Conservation (phyloP, 2,329 filamentous ascomycete genomes). For the Fusarium globosum region DNA sequence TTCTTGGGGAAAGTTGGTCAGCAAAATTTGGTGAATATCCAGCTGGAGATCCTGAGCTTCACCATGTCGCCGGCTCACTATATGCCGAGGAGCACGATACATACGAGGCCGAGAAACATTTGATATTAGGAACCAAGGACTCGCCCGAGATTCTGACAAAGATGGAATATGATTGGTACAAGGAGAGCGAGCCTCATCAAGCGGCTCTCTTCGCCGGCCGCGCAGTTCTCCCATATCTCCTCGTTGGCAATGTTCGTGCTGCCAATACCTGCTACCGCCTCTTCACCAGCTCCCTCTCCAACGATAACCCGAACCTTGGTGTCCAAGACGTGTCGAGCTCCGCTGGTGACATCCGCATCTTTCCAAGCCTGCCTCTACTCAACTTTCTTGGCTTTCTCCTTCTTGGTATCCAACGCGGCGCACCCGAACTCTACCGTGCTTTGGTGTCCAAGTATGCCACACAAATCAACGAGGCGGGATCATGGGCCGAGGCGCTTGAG, state of each 20-base stretch:
- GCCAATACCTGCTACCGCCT: slow-evolving; percentile 85
- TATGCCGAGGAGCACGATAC: slow-evolving; percentile 94
- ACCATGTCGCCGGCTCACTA: slow-evolving; percentile 88
- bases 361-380: slow-evolving; percentile 90
- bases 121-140: slow-evolving; percentile 88
- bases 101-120: slow-evolving; percentile 92
- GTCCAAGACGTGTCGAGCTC: slow-evolving; percentile 84
- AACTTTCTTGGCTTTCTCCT: slow-evolving; percentile 92
- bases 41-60: slow-evolving; percentile 91
- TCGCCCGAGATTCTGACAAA: slow-evolving; percentile 82
- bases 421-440: slow-evolving; percentile 82
- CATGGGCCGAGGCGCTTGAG: slow-evolving; percentile 85
- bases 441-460: slow-evolving; percentile 83
- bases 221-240: slow-evolving; percentile 88
- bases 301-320: slow-evolving; percentile 64
- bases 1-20: slow-evolving; percentile 72
- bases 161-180: slow-evolving; percentile 95
- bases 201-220: slow-evolving; percentile 88
- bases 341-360: slow-evolving; percentile 80
- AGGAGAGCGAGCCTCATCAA: slow-evolving; percentile 85
- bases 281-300: slow-evolving; percentile 56
- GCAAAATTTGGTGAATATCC: slow-evolving; percentile 86
- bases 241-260: slow-evolving; percentile 89
- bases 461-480: slow-evolving; percentile 79
- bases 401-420: slow-evolving; percentile 83